A percentile compares a stretch with the other conserved stretches of the same genome.
Conservation (phyloP, 352 stramenopile species). For the Phytophthora citrophthora region DNA sequence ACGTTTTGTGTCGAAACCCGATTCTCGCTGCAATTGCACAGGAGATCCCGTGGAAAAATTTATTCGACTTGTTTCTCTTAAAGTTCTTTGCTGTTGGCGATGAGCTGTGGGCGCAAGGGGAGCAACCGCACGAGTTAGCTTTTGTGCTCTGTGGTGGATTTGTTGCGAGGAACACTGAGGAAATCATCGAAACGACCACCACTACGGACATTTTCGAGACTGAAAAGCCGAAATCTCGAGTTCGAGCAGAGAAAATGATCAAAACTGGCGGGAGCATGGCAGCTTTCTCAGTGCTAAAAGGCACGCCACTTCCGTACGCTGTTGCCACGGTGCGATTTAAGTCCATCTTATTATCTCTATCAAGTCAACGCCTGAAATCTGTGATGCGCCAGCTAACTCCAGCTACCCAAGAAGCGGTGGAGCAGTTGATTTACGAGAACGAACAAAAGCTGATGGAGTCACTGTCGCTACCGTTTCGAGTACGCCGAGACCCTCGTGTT, state of each 20-base stretch:
- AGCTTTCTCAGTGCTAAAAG: constrained; percentile 42
- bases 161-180: constrained; percentile 34
- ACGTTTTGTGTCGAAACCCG: constrained; percentile 54
- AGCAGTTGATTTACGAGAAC: constrained; percentile 44
- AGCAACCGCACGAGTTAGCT: constrained; percentile 48
- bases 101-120: constrained; percentile 43
- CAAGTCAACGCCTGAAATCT: constrained; percentile 58
- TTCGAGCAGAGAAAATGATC: constrained; percentile 53
- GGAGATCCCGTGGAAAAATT: constrained; percentile 66
- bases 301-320: constrained; percentile 37
- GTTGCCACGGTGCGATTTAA: constrained; percentile 59
- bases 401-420: constrained; percentile 29
- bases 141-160: constrained; percentile 68
- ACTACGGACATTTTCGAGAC: constrained; percentile 17
- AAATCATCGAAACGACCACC: not conserved
- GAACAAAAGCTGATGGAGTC: constrained; percentile 44
- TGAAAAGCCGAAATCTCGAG: constrained; percentile 12
- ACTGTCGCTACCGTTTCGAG: constrained; percentile 34
- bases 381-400: constrained; percentile 52
- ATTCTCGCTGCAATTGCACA: constrained; percentile 49
- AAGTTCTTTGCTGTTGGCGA: constrained; percentile 62
- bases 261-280: constrained; percentile 47
- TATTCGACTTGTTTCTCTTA: constrained; percentile 61
- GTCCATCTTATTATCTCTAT: constrained; percentile 58
- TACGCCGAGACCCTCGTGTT: constrained; percentile 23